Conservation (phyloP, 768 basidiomycete species). For the Hygrophoropsis aurantiaca region DNA sequence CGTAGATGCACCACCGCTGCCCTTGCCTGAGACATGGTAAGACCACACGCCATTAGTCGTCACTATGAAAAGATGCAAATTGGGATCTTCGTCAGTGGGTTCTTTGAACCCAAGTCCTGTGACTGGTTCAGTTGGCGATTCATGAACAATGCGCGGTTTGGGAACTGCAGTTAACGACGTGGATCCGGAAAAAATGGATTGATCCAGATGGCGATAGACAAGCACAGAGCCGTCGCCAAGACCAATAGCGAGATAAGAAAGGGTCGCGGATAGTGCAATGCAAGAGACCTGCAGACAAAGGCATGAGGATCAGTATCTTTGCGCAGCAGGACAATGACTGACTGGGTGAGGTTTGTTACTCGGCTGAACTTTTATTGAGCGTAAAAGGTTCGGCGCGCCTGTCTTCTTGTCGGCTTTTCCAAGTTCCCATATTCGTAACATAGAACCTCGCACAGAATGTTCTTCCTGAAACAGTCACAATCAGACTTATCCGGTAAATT, state of each 20-base stretch:
- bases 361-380: slow-evolving; percentile 75
- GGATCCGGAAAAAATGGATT: slow-evolving; percentile 72
- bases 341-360: slow-evolving; percentile 81
- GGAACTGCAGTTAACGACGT: slow-evolving; percentile 74
- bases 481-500: slow-evolving; percentile 1
- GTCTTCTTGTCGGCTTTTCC: slow-evolving; percentile 66
- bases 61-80: slow-evolving; percentile 76
- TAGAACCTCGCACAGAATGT: slow-evolving; percentile 58
- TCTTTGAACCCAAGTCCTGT: slow-evolving; percentile 90
- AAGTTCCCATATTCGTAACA: slow-evolving; percentile 90
- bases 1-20: slow-evolving; percentile 61
- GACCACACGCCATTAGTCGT: slow-evolving; percentile 81
- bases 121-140: slow-evolving; percentile 83
- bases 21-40: slow-evolving; percentile 72
- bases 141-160: slow-evolving; percentile 81
- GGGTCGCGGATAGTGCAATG: slow-evolving; percentile 71
- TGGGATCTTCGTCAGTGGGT: slow-evolving; percentile 40
- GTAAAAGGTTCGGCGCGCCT: slow-evolving; percentile 59
- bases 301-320: background rate
- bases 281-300: slow-evolving; percentile 64
- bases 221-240: slow-evolving; percentile 95
- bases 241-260: slow-evolving; percentile 88
- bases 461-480: slow-evolving; percentile 60
- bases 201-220: slow-evolving; percentile 87
- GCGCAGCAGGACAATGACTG: slow-evolving; percentile 11